Conservation (phyloP, 805 yeast genomes). For the Zygosaccharomyces gambellarensis region DNA sequence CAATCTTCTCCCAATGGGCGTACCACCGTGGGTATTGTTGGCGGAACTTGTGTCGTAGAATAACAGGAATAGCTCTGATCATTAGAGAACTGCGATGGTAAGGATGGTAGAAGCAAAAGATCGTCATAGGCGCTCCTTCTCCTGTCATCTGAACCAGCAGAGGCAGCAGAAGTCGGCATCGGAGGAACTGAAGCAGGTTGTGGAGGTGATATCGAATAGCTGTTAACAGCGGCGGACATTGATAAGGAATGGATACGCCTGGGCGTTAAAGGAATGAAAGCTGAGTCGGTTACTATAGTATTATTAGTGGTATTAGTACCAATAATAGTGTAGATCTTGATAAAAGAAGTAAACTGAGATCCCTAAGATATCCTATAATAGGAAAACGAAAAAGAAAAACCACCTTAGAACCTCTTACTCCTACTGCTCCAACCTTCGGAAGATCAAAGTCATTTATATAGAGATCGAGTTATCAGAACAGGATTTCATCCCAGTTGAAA, state of each 20-base stretch:
- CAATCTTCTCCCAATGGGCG: slow-evolving; percentile 2
- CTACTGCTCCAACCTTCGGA: background rate
- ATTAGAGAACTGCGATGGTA: slow-evolving; percentile 7
- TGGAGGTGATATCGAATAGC: slow-evolving; percentile 10
- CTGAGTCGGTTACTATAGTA: background rate
- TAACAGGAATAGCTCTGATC: slow-evolving; percentile 10
- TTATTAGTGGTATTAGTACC: background rate
- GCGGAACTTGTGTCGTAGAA: slow-evolving; percentile 6
- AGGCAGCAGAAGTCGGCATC: slow-evolving; percentile 7
- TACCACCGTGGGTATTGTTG: slow-evolving; percentile 6
- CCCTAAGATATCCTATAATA: background rate
- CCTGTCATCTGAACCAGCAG: slow-evolving; percentile 17
- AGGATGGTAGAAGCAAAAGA: slow-evolving; percentile 19
- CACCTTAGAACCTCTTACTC: background rate
- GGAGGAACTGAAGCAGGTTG: slow-evolving; percentile 7
- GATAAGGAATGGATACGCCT: slow-evolving; percentile 8
- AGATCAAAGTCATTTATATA: background rate
- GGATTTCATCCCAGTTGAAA: background rate
- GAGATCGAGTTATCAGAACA: background rate
- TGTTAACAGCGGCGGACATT: slow-evolving; percentile 14
- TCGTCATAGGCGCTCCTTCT: slow-evolving; percentile 23
- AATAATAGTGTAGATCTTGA: background rate
- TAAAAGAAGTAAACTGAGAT: background rate
- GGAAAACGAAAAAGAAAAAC: background rate
- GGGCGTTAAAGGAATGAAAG: background rate